A percentile compares a stretch with the other conserved stretches of the same genome.
Evolutionary conservation across 805 yeast genomes (phyloP).

Genomic region (Grigorovia transvaalensis): DNA sequence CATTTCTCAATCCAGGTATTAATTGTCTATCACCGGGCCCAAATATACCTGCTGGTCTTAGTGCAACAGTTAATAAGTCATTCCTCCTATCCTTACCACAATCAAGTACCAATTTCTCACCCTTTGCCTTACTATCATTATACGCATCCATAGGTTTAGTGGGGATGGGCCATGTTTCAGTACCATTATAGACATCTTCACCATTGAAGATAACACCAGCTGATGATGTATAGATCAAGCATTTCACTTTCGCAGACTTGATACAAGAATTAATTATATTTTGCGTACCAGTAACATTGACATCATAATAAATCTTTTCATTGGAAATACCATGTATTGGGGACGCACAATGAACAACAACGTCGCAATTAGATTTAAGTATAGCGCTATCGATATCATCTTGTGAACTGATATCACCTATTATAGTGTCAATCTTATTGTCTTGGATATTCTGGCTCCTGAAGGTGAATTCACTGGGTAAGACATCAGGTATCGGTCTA

Average conservation of each 20-base stretch:
- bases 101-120: conserved; percentile 69
- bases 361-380: conserved; percentile 46
- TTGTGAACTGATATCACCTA: conserved; percentile 77
- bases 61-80: conserved; percentile 64
- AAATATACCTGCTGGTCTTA: conserved; percentile 96
- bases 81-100: conserved; percentile 48
- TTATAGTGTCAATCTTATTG: conserved; percentile 44
- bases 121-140: conserved; percentile 87
- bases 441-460: conserved; percentile 45
- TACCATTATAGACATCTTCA: conserved; percentile 82
- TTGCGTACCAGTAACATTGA: conserved; percentile 81
- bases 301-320: conserved; percentile 65
- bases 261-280: conserved; percentile 50
- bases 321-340: conserved; percentile 88
- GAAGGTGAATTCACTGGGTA: conserved; percentile 19
- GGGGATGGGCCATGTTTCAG: conserved; percentile 91
- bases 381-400: conserved; percentile 61
- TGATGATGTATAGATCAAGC: conserved; percentile 87
- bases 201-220: conserved; percentile 98
- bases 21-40: conserved; percentile 98
- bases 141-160: conserved; percentile 90
- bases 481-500: conserved; percentile 73
- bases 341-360: conserved; percentile 90
- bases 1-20: conserved; percentile 83
- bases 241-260: conserved; percentile 33